Evolutionary conservation across 257 asterid species (phyloP), one percentile per base, ranked within the genome.

Genomic region (Verbena officinalis): DNA sequence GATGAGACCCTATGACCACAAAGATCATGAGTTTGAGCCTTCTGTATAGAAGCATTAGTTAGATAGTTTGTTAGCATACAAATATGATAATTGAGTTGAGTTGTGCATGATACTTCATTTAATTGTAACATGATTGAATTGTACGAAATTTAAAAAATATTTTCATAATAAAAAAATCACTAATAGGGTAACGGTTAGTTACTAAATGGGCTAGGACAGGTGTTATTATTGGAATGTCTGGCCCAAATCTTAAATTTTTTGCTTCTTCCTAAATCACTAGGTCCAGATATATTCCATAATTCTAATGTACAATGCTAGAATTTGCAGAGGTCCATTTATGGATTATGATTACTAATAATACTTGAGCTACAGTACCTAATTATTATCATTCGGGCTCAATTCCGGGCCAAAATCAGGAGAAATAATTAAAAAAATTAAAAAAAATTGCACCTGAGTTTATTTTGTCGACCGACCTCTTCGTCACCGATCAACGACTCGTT

Each of bases 391-490:
- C 72, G 77, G 82, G 75, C 64, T 73, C 20, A 73, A 69, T 2
- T 31, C 65, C 79, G 74, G 83, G 80, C 69, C 73, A 17, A 63
- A 70, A 74, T 65, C 67, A 59, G 69, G 14, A 50, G 46, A 70
- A 67, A 33, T 53, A 54, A 60, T 9, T 9, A 57, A 34, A 9
- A 11, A 53, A 27, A 40, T 34, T 46, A 30, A 62, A 39, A 45
- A 45, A 33, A 44, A 24, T 65, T 65, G 69, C 19, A 56, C 64
- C 68, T 68, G 70, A 68, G 67, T 63, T 64, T 67, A 70, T 48
- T 81, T 88, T 81, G 68, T 70, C 86, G 86, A 77, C 86, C 78
- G 85, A 75, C 86, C 64, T 67, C 58, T 62, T 59, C 55, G 36
- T 53, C 75, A 55, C 65, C 85, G 80, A 81, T 78, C 80, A 71